Percentiles rank a stretch among this genome's conserved stretches.
Evolutionary conservation across 768 basidiomycete species (phyloP).

Genomic region (Hygrocybe coccinea): DNA sequence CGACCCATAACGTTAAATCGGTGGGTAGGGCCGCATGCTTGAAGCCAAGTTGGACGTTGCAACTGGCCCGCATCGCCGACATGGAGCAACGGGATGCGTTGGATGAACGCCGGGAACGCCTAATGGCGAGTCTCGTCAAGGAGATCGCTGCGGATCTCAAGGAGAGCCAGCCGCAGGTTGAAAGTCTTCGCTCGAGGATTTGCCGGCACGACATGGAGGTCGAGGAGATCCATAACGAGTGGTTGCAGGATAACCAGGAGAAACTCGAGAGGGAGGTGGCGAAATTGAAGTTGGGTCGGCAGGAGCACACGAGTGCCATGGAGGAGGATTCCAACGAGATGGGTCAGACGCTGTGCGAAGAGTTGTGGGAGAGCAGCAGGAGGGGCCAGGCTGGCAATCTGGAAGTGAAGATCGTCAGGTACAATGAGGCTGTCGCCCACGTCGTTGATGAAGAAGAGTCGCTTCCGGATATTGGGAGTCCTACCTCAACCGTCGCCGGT

Average conservation of each 20-base stretch:
- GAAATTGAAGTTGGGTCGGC: conserved; percentile 34
- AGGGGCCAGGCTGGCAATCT: conserved; percentile 12
- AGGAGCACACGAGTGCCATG: conserved; percentile 38
- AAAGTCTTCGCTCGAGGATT: conserved; percentile 22
- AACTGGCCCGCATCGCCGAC: conserved; percentile 34
- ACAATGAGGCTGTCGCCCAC: conserved; percentile 15
- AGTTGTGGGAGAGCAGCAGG: conserved; percentile 21
- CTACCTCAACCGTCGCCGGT: neutral
- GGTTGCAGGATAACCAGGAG: conserved; percentile 35
- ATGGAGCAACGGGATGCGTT: conserved; percentile 42
- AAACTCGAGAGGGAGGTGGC: conserved; percentile 35
- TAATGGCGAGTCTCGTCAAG: conserved; percentile 42
- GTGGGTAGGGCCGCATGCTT: too few species aligned
- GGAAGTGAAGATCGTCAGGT: conserved; percentile 20
- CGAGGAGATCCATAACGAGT: conserved; percentile 38
- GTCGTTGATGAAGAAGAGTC: neutral
- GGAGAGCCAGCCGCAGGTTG: conserved; percentile 24
- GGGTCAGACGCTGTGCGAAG: conserved; percentile 35
- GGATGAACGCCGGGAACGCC: conserved; percentile 39
- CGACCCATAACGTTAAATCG: too few species aligned
- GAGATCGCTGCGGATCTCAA: conserved; percentile 38
- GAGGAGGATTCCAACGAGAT: conserved; percentile 31
- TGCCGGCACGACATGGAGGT: conserved; percentile 37
- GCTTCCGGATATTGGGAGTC: neutral
- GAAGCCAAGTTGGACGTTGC: conserved; percentile 32